Percentiles rank a stretch among this genome's conserved stretches.
Evolutionary conservation across 2,329 filamentous ascomycete genomes (phyloP).

Genomic region (Ophiostoma sp.): DNA sequence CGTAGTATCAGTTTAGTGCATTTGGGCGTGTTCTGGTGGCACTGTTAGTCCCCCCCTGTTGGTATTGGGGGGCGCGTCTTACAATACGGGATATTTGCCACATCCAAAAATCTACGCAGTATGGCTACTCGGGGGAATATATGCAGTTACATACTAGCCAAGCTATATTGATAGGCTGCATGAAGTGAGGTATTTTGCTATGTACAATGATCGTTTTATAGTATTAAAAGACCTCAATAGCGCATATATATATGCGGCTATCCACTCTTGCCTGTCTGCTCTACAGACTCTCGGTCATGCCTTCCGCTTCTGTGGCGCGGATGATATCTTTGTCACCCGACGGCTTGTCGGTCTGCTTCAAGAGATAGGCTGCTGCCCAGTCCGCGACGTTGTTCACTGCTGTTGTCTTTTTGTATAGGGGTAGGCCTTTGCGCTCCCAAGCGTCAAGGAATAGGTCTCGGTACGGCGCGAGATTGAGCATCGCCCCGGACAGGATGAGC

Average conservation of each 20-base stretch:
- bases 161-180: not conserved
- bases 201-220: not conserved
- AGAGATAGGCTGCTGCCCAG: conserved; percentile 9
- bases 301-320: not conserved
- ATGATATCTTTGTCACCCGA: not conserved
- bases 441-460: conserved; percentile 15
- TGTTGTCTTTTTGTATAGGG: conserved; percentile 15
- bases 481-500: conserved; percentile 19
- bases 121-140: not conserved
- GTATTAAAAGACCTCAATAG: not conserved
- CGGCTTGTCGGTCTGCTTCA: not conserved
- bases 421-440: conserved; percentile 14
- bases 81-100: conserved; percentile 1
- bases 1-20: not conserved
- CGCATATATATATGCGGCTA: not conserved
- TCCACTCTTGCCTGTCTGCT: not conserved
- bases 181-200: not conserved
- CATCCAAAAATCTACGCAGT: not conserved
- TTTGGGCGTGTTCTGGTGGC: not conserved
- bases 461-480: conserved; percentile 19
- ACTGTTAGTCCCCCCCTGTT: not conserved
- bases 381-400: conserved; percentile 11
- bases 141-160: not conserved
- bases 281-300: conserved; percentile 5
- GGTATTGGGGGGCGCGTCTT: not conserved